Evolutionary conservation across 345 rosid species (phyloP), one percentile per base, ranked within the genome.

Genomic region (Dipteronia dyeriana): DNA sequence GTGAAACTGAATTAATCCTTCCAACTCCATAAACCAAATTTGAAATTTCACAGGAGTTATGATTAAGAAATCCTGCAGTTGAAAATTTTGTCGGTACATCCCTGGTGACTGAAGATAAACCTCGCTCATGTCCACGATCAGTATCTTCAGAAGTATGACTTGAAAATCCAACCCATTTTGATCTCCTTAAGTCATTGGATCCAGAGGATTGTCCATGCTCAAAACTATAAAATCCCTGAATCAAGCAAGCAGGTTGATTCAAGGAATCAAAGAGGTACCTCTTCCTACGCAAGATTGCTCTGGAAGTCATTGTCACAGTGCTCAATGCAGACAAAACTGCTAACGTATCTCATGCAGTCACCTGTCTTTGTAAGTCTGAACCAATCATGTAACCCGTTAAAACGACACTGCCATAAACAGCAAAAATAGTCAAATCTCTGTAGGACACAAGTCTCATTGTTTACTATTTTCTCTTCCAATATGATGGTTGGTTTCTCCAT

Each of bases 241-340:
- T 68, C 57, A 84, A 74, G 72, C 62, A 78, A 60, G 86, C 34
- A 22, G 84, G 79, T 75, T 78, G 88, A 77, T 79, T 85, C 31
- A 82, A 66, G 76, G 80, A 82, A 70, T 70, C 77, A 0, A 83
- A 70, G 31, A 89, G 76, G 79, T 70, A 67, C 79, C 80, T 87
- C 84, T 83, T 90, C 84, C 88, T 89, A 57, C 82, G 78, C 73
- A 90, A 80, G 71, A 94, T 83, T 78, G 88, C 89, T 82, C 89
- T 85, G 11, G 94, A 91, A 79, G 93, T 91, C 98, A 94, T 94
- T 79, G 26, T 66, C 61, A 67, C 45, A 66, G 66, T 66, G 54
- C 51, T 66, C 67, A 56, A 56, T 38, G 63, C 9, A 75, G 54
- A 71, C 41, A 66, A 57, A 76, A 63, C 31, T 3, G 22, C 26